These are phyloP conservation scores for Laguncularia racemosa DNA, from an alignment of 345 rosid genomes.

Conservation along the genomic window DNA sequence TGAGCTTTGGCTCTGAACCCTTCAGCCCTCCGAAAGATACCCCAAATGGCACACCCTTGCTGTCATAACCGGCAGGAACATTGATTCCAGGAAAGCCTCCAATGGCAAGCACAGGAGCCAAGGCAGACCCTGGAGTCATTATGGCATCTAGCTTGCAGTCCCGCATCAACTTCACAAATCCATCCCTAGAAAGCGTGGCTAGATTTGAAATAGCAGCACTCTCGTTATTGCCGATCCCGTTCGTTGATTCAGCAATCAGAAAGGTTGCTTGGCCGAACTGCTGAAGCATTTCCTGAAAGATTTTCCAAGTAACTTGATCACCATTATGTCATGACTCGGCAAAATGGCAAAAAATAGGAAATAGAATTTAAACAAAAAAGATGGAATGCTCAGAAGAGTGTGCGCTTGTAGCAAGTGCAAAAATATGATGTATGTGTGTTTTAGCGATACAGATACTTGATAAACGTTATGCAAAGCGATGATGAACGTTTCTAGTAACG, in stretches of 20 bases:
- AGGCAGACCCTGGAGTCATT: constrained; percentile 20
- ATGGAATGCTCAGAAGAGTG: too few species aligned
- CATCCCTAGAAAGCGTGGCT: constrained; percentile 31
- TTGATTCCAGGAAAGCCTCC: constrained; percentile 72
- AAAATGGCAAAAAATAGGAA: too few species aligned
- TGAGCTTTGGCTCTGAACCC: constrained; percentile 66
- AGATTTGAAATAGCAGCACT: constrained; percentile 26
- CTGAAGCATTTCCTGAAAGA: constrained; percentile 40
- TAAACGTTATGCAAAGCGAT: too few species aligned
- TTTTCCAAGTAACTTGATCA: neutral
- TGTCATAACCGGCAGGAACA: constrained; percentile 61
- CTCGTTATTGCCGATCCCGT: constrained; percentile 32
- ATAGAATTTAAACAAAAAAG: too few species aligned
- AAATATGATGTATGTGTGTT: too few species aligned
- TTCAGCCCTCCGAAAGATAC: constrained; percentile 57
- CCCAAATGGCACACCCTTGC: constrained; percentile 48
- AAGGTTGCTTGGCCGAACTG: constrained; percentile 42
- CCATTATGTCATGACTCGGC: too few species aligned
- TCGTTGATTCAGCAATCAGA: constrained; percentile 36
- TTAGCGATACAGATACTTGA: too few species aligned
- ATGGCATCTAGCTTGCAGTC: constrained; percentile 48
- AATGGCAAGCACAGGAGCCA: constrained; percentile 39
- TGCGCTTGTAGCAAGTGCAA: too few species aligned
- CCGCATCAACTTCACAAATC: constrained; percentile 45
- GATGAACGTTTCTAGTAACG: too few species aligned